phyloP scores from a whole-genome alignment of 306 rosid species.

The Quercus gilva region DNA sequence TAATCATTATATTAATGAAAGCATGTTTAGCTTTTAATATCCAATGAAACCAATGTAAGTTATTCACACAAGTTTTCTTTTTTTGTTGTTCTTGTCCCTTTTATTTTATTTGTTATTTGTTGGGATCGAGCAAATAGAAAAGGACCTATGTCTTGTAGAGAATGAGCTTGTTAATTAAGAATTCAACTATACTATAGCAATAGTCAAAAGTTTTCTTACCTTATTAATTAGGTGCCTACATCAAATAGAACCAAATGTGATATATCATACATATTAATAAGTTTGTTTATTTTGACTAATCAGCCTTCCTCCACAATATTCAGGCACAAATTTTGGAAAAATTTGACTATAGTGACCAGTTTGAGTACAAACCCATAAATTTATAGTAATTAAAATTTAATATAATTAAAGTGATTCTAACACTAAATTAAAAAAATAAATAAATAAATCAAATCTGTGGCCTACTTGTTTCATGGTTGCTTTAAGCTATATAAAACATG shows the following conservation, averaged over 20 bases:
- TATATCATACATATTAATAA: no score
- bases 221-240: not conserved
- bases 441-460: not conserved
- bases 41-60: slow-evolving; percentile 20
- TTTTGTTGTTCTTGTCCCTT: not conserved
- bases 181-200: no score
- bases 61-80: slow-evolving; percentile 8
- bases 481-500: not conserved
- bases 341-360: slow-evolving; percentile 9
- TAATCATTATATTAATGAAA: slow-evolving; percentile 18
- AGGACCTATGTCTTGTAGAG: slow-evolving; percentile 9
- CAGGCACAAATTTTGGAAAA: slow-evolving; percentile 29
- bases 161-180: not conserved
- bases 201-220: not conserved
- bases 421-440: not conserved
- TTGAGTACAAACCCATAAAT: not conserved
- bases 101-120: not conserved
- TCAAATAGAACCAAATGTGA: not conserved
- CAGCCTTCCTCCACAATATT: slow-evolving; percentile 20
- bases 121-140: not conserved
- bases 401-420: not conserved
- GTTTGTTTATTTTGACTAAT: not conserved
- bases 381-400: not conserved
- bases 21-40: slow-evolving; percentile 30
- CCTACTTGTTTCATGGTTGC: not conserved